Evolutionary conservation across 495 filamentous ascomycete genomes (phyloP), one percentile per base, ranked within the genome.

Genomic region (Hypoxylon rickii): DNA sequence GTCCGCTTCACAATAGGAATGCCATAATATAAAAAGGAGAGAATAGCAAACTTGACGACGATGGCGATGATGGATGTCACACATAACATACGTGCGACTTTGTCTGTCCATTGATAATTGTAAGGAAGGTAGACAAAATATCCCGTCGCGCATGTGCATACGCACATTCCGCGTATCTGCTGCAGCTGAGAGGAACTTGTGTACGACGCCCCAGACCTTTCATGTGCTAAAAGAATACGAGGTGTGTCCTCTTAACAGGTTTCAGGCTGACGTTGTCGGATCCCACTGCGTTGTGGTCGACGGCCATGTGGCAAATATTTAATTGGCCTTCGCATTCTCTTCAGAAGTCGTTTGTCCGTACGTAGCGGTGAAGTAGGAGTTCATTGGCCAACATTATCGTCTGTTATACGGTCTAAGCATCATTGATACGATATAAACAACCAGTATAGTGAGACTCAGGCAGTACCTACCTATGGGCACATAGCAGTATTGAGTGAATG

Each of bases 221-320:
- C 24, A 29, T 29, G 10, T 4, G 24, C 4, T 4, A 10, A 24
- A 13, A 61, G 47, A 62, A 62, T 62, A 62, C 58, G 58, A 62
- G 58, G 43, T 62, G 52, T 31, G 43, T 53, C 48, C 20, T 49
- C 52, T 37, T 41, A 33, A 62, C 38, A 39, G 31, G 19, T 34
- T 38, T 12, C 38, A 36, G 39, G 33, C 47, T 57, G 58, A 62
- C 43, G 58, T 33, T 37, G 51, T 47, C 37, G 15, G 39, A 48
- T 38, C 16, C 43, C 36, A 36, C 19, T 8, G 12, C 37, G 26
- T 49, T 33, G 45, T 47, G 17, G 48, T 31, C 47, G 22, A 36
- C 10, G 12, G 26, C 47, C 46, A 62, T 57, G 58, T 62, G 58
- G 58, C 58, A 42, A 57, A 43, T 45, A 50, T 33, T 16, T 36